These are phyloP conservation scores for Naganishia friedmannii DNA, from an alignment of 768 basidiomycete genomes.

Conservation along the genomic window DNA sequence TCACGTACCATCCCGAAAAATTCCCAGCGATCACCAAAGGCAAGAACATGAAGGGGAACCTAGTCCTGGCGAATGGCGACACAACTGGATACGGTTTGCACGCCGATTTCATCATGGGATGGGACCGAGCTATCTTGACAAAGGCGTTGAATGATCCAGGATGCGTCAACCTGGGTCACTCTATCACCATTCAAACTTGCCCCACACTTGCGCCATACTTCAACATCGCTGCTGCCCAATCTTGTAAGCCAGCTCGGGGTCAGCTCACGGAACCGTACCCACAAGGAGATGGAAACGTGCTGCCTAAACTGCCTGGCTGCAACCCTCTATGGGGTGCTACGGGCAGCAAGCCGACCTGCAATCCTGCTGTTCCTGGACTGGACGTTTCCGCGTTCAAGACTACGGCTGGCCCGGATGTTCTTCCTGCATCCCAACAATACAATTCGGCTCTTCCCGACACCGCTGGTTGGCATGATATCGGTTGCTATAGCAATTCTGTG, in stretches of 20 bases:
- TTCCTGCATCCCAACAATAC: constrained; percentile 30
- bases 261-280: constrained; percentile 30
- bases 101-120: constrained; percentile 50
- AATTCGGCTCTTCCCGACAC: constrained; percentile 35
- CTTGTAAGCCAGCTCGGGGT: constrained; percentile 39
- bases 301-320: constrained; percentile 37
- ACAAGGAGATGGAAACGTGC: constrained; percentile 37
- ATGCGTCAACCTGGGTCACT: constrained; percentile 21
- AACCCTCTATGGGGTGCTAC: constrained; percentile 28
- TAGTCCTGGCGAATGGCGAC: constrained; percentile 59
- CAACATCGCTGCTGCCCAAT: neutral
- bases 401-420: constrained; percentile 26
- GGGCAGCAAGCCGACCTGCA: constrained; percentile 18
- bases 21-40: constrained; percentile 20
- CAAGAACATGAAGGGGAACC: constrained; percentile 35
- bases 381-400: constrained; percentile 19
- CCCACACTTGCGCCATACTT: constrained; percentile 1
- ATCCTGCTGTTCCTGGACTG: constrained; percentile 11
- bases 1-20: constrained; percentile 35
- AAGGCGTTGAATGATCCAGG: constrained; percentile 57
- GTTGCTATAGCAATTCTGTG: constrained; percentile 33
- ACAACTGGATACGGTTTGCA: constrained; percentile 63
- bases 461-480: constrained; percentile 40
- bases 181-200: constrained; percentile 6
- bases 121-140: constrained; percentile 61